Conservation (phyloP, 768 basidiomycete species). For the Imleria badia region DNA sequence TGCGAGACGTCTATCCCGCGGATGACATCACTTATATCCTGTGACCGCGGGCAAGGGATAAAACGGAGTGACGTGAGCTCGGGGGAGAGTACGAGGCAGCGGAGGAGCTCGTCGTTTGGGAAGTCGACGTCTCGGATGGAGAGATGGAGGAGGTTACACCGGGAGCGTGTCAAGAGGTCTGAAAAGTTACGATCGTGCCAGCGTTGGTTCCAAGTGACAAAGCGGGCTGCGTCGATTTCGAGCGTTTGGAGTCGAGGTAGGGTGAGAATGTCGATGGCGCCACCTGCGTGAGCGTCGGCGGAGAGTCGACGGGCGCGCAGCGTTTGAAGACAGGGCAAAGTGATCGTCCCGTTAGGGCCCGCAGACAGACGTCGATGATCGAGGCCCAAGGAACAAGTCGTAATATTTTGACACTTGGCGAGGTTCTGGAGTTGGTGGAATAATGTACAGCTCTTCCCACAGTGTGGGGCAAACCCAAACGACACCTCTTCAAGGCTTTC, state of each 20-base stretch:
- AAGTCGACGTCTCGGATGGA: slow-evolving; percentile 16
- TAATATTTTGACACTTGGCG: slow-evolving; percentile 19
- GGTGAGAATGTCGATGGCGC: slow-evolving; percentile 9
- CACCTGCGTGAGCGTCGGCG: not conserved
- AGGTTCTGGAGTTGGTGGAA: slow-evolving; percentile 7
- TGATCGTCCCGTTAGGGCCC: not conserved
- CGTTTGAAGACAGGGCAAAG: slow-evolving; percentile 10
- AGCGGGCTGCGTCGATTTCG: slow-evolving; percentile 13
- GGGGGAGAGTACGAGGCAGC: slow-evolving; percentile 16
- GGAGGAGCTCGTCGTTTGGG: slow-evolving; percentile 18
- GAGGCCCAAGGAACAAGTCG: slow-evolving; percentile 18
- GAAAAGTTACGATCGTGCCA: slow-evolving; percentile 18
- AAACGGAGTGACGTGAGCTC: slow-evolving; percentile 11
- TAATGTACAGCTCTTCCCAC: slow-evolving; percentile 1
- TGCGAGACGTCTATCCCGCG: slow-evolving; percentile 2
- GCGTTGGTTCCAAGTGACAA: not conserved
- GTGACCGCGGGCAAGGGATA: slow-evolving; percentile 18
- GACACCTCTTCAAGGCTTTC: slow-evolving; percentile 13
- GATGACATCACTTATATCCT: slow-evolving; percentile 12
- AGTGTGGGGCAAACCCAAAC: slow-evolving; percentile 7
- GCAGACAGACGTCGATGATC: not conserved
- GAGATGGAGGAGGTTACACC: slow-evolving; percentile 11
- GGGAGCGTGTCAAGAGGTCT: slow-evolving; percentile 16
- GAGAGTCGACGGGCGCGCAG: slow-evolving; percentile 19
- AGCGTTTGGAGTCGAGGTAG: slow-evolving; percentile 21